phyloP scores from a whole-genome alignment of 2,329 filamentous ascomycete species.

The Colletotrichum eleusines region DNA sequence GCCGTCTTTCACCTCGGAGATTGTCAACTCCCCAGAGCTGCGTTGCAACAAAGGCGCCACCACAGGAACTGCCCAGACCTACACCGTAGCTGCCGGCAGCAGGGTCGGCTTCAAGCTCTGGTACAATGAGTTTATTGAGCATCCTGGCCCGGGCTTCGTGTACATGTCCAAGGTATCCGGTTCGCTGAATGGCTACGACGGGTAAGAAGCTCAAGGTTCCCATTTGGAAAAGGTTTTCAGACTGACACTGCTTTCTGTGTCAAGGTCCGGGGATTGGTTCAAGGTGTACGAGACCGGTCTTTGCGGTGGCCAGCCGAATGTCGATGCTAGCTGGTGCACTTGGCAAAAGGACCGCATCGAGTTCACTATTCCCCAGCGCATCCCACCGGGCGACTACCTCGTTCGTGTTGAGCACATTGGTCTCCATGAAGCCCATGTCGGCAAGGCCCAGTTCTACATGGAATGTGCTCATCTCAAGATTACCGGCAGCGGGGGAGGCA shows the following conservation, averaged over 20 bases:
- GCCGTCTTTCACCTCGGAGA: constrained; percentile 11
- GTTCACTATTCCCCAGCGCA: constrained; percentile 51
- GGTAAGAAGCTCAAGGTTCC: neutral
- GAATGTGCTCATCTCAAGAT: constrained; percentile 57
- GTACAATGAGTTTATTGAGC: constrained; percentile 12
- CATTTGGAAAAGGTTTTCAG: too few species aligned
- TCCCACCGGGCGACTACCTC: constrained; percentile 55
- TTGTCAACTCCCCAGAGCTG: constrained; percentile 11
- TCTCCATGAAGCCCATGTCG: constrained; percentile 53
- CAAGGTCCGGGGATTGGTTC: constrained; percentile 43
- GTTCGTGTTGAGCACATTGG: constrained; percentile 58
- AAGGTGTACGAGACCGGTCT: constrained; percentile 42
- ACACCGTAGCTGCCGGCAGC: constrained; percentile 18
- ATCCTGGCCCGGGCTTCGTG: constrained; percentile 34
- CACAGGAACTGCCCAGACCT: constrained; percentile 12
- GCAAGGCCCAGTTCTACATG: constrained; percentile 54
- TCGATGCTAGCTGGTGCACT: constrained; percentile 31
- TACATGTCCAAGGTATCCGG: constrained; percentile 28
- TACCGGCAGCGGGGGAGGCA: constrained; percentile 52
- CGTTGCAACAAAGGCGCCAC: constrained; percentile 24
- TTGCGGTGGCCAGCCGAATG: constrained; percentile 24
- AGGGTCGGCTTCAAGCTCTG: constrained; percentile 29
- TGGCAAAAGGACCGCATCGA: constrained; percentile 38
- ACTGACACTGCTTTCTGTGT: too few species aligned
- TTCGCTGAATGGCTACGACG: constrained; percentile 39